phyloP scores from a whole-genome alignment of 371 early-diverging fungal genomes.

The Umbelopsis sp. region DNA sequence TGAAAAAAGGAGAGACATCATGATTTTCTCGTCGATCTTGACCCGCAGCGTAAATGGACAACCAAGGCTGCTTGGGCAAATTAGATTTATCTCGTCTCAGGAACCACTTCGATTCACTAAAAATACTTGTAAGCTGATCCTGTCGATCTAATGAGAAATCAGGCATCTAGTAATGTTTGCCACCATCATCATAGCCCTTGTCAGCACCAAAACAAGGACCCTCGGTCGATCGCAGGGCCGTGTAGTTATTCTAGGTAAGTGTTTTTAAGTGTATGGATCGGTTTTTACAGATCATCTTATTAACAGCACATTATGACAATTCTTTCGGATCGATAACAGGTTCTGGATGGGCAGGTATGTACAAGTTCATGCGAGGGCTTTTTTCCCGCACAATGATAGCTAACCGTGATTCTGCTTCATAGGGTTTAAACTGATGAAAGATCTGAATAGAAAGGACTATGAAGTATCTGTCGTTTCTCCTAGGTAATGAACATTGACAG shows the following conservation, averaged over 20 bases:
- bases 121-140: not conserved
- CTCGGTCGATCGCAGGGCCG: slow-evolving; percentile 10
- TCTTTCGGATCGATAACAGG: slow-evolving; percentile 42
- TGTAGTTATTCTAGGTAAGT: slow-evolving; percentile 18
- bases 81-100: not conserved
- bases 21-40: not conserved
- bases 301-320: not conserved
- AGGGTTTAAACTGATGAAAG: slow-evolving; percentile 67
- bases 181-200: not conserved
- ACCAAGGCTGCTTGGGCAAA: not conserved
- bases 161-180: not conserved
- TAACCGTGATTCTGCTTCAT: slow-evolving; percentile 9
- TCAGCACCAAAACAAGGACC: not conserved
- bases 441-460: slow-evolving; percentile 61
- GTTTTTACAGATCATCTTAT: not conserved
- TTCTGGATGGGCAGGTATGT: slow-evolving; percentile 67
- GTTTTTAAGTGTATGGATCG: not conserved
- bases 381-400: not conserved
- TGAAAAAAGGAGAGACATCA: not conserved
- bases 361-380: not conserved
- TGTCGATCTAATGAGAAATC: too few relatives aligned
- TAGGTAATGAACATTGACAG: slow-evolving; percentile 29
- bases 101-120: slow-evolving; percentile 14
- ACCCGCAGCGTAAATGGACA: not conserved
- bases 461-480: slow-evolving; percentile 75